Evolutionary conservation across 345 rosid genomes (phyloP).

Genomic region (Corymbia maculata): DNA sequence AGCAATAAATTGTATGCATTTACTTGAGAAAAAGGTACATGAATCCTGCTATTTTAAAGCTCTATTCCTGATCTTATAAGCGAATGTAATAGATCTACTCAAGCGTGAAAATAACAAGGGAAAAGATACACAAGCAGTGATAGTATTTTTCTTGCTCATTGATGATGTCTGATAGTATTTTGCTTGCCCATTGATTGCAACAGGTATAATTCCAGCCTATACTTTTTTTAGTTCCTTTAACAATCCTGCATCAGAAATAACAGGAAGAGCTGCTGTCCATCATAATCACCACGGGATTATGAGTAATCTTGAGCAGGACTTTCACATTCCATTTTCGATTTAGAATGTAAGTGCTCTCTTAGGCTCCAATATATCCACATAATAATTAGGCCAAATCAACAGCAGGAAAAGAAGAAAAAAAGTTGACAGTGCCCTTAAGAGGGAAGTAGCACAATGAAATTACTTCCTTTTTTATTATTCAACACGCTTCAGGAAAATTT

Average conservation of each 20-base stretch:
- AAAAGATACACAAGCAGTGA: neutral
- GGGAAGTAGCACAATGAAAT: neutral
- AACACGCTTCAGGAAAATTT: neutral
- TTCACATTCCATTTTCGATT: neutral
- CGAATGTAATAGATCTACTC: neutral
- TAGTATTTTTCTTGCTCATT: neutral
- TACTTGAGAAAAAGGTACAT: neutral
- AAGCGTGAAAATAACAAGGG: neutral
- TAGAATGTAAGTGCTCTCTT: neutral
- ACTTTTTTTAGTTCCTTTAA: neutral
- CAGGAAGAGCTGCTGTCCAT: neutral
- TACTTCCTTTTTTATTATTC: neutral
- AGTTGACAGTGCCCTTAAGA: neutral
- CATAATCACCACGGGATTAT: neutral
- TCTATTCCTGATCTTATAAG: neutral
- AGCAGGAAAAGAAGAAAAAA: neutral
- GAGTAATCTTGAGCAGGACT: neutral
- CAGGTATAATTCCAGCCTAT: neutral
- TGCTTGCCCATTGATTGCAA: neutral
- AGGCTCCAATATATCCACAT: neutral
- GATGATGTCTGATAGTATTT: neutral
- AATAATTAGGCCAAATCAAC: neutral
- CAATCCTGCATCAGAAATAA: neutral
- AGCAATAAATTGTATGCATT: neutral
- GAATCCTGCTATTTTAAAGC: neutral